Base-by-base conservation (phyloP, 768 basidiomycete genomes). In the Xerocomellus intermedius region DNA sequence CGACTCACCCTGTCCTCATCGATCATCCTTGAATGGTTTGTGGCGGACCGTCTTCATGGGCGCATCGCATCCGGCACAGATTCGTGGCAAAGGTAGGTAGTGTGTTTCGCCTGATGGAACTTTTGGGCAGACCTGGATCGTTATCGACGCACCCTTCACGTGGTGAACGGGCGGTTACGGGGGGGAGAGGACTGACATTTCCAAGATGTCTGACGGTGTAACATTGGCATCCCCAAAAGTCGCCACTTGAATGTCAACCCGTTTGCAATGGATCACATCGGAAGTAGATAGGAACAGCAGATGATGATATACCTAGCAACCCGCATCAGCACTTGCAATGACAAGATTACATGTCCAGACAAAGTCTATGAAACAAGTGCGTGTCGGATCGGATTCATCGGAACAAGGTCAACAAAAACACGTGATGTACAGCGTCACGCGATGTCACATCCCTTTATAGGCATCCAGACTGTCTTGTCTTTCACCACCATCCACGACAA, bases 381-480 rank as follows among this genome's bases (percentile, higher is more conserved):
- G 13, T 14, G 13, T 35, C 33, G 33, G 32, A 33, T 33, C 33
- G 30, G 32, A 12, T 33, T 33, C 32, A 13, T 33, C 32, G 33
- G 33, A 35, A 14, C 33, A 35, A 14, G 30, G 32, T 32, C 32
- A 19, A 38, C 28, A 2, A 32, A 50, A 30, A 9, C 56, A 63
- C 55, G 59, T 66, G 65, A 65, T 38, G 33, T 35, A 35, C 21
- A 28, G 2, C 28, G 52, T 55, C 48, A 48, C 42, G 21, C 39
- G 8, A 21, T 41, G 56, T 50, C 46, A 61, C 51, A 37, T 38
- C 45, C 52, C 28, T 52, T 65, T 58, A 61, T 56, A 46, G 50
- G 12, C 21, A 36, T 5, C 19, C 21, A 8, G 12, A 7, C 36
- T 12, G 28, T 56, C 50, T 50, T 44, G 24, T 17, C 36, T 33